phyloP scores from a whole-genome alignment of 164 flowering plant species.

The Piper longum region DNA sequence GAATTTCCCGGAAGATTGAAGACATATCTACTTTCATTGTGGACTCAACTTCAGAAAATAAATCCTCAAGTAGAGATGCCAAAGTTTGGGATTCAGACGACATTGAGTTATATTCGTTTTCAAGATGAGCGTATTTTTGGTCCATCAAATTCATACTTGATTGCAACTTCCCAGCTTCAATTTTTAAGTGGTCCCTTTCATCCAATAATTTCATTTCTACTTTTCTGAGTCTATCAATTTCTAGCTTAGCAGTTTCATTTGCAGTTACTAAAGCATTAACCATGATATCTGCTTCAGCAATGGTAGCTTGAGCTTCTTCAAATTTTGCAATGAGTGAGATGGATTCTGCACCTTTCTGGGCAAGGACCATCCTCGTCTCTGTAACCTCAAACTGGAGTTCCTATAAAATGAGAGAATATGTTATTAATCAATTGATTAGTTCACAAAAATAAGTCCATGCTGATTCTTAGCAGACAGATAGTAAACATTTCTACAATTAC shows the following conservation, averaged over 20 bases:
- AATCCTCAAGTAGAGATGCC: conserved; percentile 38
- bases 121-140: conserved; percentile 28
- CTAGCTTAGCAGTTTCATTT: conserved; percentile 60
- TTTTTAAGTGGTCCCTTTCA: conserved; percentile 28
- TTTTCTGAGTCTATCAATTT: conserved; percentile 32
- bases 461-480: background rate
- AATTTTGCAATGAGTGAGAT: conserved; percentile 50
- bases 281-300: conserved; percentile 71
- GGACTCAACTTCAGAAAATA: conserved; percentile 22
- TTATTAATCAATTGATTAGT: background rate
- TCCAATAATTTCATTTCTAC: conserved; percentile 13
- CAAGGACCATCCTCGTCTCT: conserved; percentile 42
- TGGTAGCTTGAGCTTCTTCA: conserved; percentile 69
- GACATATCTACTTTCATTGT: conserved; percentile 23
- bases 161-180: conserved; percentile 39
- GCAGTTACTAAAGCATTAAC: conserved; percentile 63
- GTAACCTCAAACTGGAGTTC: conserved; percentile 42
- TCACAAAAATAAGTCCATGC: background rate
- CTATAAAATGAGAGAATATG: conserved; percentile 19
- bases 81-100: conserved; percentile 22
- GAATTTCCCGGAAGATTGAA: conserved; percentile 31
- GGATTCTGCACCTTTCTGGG: conserved; percentile 59
- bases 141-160: conserved; percentile 23
- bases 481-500: no score
- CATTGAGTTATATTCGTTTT: conserved; percentile 26